Evolutionary conservation across 148 eudicot genomes (phyloP).

Genomic region (Tetragonia tetragonoides): DNA sequence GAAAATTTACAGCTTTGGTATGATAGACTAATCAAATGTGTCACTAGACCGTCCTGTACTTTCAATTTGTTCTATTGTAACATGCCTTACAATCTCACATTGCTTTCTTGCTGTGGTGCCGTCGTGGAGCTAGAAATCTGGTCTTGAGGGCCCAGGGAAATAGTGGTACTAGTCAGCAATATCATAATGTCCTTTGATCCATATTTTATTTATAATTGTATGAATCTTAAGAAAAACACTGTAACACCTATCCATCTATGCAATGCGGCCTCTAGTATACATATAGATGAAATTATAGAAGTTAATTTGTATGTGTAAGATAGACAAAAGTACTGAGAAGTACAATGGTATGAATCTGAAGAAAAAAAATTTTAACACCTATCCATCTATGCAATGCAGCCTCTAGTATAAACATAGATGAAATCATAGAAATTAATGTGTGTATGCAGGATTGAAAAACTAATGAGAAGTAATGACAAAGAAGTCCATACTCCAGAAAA

Average conservation of each 20-base stretch:
- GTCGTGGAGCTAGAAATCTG: too few relatives aligned
- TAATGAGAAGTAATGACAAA: background rate
- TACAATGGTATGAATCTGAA: background rate
- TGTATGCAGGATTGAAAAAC: background rate
- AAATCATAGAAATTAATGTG: background rate
- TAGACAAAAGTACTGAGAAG: background rate
- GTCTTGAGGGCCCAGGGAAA: too few relatives aligned
- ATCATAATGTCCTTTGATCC: too few relatives aligned
- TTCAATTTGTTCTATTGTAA: background rate
- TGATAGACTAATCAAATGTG: background rate
- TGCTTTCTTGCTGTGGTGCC: too few relatives aligned
- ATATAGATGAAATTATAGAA: background rate
- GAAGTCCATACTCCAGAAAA: background rate
- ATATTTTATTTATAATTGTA: background rate
- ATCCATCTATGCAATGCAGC: background rate
- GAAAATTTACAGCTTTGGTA: too few relatives aligned
- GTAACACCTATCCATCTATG: background rate
- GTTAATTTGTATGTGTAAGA: background rate
- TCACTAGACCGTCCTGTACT: background rate
- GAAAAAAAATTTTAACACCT: background rate
- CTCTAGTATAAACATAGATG: background rate
- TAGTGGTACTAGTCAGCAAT: too few relatives aligned
- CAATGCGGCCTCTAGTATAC: background rate
- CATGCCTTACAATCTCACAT: background rate
- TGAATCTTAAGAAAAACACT: background rate